Base-by-base conservation (phyloP, 768 basidiomycete genomes). In the Goffeauzyma gilvescens region DNA sequence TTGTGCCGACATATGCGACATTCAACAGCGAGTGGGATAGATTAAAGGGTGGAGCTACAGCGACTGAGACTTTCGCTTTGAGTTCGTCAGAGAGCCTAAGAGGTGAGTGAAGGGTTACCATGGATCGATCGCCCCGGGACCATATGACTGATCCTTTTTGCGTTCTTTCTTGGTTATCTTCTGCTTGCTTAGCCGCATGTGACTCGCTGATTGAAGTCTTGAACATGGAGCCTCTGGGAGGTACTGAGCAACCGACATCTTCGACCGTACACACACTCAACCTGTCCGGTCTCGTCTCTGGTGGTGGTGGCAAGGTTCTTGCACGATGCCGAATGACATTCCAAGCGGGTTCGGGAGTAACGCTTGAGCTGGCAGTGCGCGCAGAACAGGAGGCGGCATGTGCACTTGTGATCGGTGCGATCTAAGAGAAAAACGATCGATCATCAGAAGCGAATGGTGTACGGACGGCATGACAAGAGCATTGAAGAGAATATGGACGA, bases 1-100 rank as follows among this genome's bases (percentile, higher is more conserved):
- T 98, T 57, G 69, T 89, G 30, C 90, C 93, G n/a, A 87, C 74
- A 53, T 96, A 95, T 55, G 76, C 75, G 9, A 81, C 82, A 18
- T 96, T 96, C 66, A 72, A 76, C 42, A 72, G 80, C 38, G 93
- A 98, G 67, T 98, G 93, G 93, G 93, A 95, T 56, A 75, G 85
- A 49, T 60, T 98, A 60, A 75, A 75, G 45, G 71, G 73, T 8
- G 81, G 78, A 28, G 74, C 81, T 14, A 76, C 68, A 45, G 75
- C 77, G 15, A 89, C 82, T 34, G 93, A 96, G 66, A 93, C 90
- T 6, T 96, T 96, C 64, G 74, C 84, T 14, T 70, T 98, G 48
- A 77, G 82, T 32, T 79, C 81, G 10, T 81, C 87, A 74, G 85
- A 90, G 55, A 84, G 79, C 48, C 72, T 98, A 50, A 86, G 89